Evolutionary conservation across 1,139 yeast species (phyloP), one percentile per base, ranked within the genome.

Genomic region (Yarrowia galli): DNA sequence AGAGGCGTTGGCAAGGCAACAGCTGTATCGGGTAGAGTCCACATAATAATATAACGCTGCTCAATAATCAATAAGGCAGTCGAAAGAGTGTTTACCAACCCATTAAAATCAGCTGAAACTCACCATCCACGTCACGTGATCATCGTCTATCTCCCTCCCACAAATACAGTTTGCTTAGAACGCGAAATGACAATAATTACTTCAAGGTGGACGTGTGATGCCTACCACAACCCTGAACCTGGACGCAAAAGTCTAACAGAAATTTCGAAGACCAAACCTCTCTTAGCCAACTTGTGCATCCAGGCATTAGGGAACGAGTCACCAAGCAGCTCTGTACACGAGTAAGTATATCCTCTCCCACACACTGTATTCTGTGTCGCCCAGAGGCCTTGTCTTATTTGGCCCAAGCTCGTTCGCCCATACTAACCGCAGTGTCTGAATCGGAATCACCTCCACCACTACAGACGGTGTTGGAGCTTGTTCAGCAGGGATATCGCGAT

Each of bases 161-260:
- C 42, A n/a, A 12, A 35, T 35, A 28, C 8, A 28, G 32, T 28
- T 28, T 28, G 32, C 32, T 28, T 8, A 28, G 23, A 45, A 49
- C 54, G 54, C 54, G 54, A 49, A 32, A 46, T 25, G 9, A 10
- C 28, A 49, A 48, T 48, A 48, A 28, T 12, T 43, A 13, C 18
- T 20, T 23, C 15, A 25, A n/a, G 3, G 8, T 6, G 20, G 42
- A 51, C 58, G 42, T 32, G 42, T 40, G 46, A 40, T 12, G 16
- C 48, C 48, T 42, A 56, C 63, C 63, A 56, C 63, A 56, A 56
- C 63, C 63, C 63, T 56, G 61, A 54, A 43, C 35, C 22, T 32
- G 9, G 23, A 5, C 13, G 9, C 16, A 18, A 56, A 56, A 40
- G 49, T 28, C 36, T 28, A 40, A 56, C 49, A n/a, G 48, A 56